Conservation (phyloP, 768 basidiomycete genomes). For the Paxillus ammoniavirescens region DNA sequence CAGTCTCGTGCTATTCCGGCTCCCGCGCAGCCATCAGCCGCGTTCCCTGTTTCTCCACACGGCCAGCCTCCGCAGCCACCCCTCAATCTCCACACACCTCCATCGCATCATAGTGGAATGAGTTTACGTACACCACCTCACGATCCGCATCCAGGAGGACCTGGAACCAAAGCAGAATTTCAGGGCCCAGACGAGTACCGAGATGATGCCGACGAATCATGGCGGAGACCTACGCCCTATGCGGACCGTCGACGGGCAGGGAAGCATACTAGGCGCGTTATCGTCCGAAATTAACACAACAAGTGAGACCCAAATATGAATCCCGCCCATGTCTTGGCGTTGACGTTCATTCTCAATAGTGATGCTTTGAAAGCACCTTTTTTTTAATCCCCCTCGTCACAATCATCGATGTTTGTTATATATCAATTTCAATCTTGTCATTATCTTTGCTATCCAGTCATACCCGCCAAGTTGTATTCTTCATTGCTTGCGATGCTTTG, state of each 20-base stretch:
- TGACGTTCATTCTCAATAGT: neutral
- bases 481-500: slow-evolving; percentile 12
- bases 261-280: slow-evolving; percentile 75
- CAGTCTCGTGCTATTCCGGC: slow-evolving; percentile 22
- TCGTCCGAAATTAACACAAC: slow-evolving; percentile 42
- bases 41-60: slow-evolving; percentile 30
- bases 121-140: slow-evolving; percentile 49
- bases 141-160: slow-evolving; percentile 36
- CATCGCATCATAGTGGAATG: slow-evolving; percentile 22
- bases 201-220: slow-evolving; percentile 65
- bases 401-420: slow-evolving; percentile 17
- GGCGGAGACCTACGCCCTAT: slow-evolving; percentile 71
- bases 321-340: neutral
- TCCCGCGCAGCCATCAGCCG: slow-evolving; percentile 26
- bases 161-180: slow-evolving; percentile 28
- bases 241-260: slow-evolving; percentile 74
- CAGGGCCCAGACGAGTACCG: slow-evolving; percentile 46
- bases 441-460: slow-evolving; percentile 20
- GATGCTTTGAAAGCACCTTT: neutral
- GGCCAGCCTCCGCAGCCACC: slow-evolving; percentile 33
- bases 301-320: neutral
- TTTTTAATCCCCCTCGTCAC: slow-evolving; percentile 14
- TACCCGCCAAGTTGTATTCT: slow-evolving; percentile 20
- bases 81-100: slow-evolving; percentile 30
- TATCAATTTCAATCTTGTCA: slow-evolving; percentile 17